phyloP scores from a whole-genome alignment of 2,329 filamentous ascomycete genomes.

The Lasiodiplodia sp. region DNA sequence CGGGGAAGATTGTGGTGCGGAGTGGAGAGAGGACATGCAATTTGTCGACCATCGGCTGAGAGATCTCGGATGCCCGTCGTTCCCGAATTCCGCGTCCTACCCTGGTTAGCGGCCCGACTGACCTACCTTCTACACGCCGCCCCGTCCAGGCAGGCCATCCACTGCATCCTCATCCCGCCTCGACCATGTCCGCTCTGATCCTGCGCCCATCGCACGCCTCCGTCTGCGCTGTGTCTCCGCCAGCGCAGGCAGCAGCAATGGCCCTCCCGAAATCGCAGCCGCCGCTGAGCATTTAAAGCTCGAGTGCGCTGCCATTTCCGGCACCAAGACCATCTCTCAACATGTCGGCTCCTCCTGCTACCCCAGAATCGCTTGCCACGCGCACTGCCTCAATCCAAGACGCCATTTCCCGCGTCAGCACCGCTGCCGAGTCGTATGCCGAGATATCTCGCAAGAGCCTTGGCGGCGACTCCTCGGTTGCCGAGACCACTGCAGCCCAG shows the following conservation, averaged over 20 bases:
- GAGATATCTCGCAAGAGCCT: conserved; percentile 7
- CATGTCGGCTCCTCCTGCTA: conserved; percentile 18
- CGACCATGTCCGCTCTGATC: background rate
- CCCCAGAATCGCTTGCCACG: conserved; percentile 16
- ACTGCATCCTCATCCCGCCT: background rate
- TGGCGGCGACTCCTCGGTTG: background rate
- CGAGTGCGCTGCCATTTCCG: background rate
- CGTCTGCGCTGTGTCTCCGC: background rate
- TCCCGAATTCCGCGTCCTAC: conserved; percentile 5
- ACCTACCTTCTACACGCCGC: background rate
- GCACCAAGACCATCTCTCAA: background rate
- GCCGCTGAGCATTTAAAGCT: background rate
- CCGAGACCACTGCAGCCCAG: conserved; percentile 15
- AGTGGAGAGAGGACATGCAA: conserved; percentile 17
- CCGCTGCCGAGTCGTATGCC: conserved; percentile 13
- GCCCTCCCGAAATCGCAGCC: background rate
- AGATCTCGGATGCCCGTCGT: conserved; percentile 9
- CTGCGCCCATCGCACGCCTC: too few relatives aligned
- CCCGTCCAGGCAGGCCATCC: background rate
- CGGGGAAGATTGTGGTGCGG: conserved; percentile 20
- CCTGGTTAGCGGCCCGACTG: background rate
- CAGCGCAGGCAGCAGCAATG: background rate
- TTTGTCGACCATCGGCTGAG: background rate
- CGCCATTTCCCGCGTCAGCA: conserved; percentile 8
- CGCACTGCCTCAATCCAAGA: conserved; percentile 27